Base-by-base conservation (phyloP, 192 early-diverging fungal species). In the Geosiphon pyriformis region DNA sequence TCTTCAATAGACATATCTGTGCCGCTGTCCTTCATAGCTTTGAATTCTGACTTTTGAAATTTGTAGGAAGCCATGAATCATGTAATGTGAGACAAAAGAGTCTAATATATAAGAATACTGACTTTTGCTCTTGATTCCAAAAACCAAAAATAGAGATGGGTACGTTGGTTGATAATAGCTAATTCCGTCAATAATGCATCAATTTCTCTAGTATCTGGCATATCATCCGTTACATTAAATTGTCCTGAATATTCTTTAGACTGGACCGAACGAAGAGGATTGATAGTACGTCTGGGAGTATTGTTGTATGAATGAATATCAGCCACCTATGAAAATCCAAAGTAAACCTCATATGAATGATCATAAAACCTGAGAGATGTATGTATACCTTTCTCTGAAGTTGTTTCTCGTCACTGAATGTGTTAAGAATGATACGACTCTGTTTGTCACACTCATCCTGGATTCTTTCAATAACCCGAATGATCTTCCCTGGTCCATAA, bases 381-480 rank as follows among this genome's bases (percentile, higher is more conserved):
- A 61, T 26, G 61, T 59, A 53, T 56, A 79, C 74, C 61, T 80
- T 81, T 59, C 78, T 71, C 3, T 55, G 46, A 15, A 76, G 61
- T 42, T 87, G 84, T 15, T 86, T 78, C 63, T 83, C 85, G 46
- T 98, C 92, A 37, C 83, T 76, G 70, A 96, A 95, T 20, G 82
- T 77, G 61, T 94, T 87, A 25, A 98, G 54, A 23, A 95, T 82
- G 63, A 86, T 84, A 22, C 70, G 68, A 30, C 86, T 90, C 34
- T 94, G 91, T 32, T 81, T 81, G 62, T 96, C 92, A 8, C 85
- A 87, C 68, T 97, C 94, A 68, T 91, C 85, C 74, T 98, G 92
- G 46, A 98, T 69, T 23, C 88, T 71, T 73, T 92, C 89, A 47
- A 97, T 92, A 7, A 97, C 84, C 29, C 91, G 82, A 26, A 96